Evolutionary conservation across 805 yeast genomes (phyloP), one percentile per base, ranked within the genome.

Genomic region (Saccharomycopsis babjevae): DNA sequence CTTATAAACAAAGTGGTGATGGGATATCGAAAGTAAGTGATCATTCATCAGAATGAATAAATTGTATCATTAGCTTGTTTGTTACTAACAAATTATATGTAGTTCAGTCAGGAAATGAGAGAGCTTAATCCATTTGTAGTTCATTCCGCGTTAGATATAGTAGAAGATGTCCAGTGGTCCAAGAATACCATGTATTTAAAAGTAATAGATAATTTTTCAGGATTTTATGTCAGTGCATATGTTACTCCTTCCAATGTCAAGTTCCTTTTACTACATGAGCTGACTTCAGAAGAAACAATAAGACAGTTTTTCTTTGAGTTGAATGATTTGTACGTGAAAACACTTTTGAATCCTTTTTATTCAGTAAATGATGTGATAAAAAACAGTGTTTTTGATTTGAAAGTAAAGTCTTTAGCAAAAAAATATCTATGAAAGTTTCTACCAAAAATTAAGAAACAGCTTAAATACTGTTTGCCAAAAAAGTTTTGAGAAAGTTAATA

Each of bases 131-230:
- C 97, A 25, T 93, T 91, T 68, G 84, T 94, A 34, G 80, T 92
- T 40, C 96, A 94, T 69, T 82, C 97, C 0, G 83, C 98, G 1
- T 73, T 94, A 42, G 99, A 94, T 71, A 78, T 94, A n/a, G 84
- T 94, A 0, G 97, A 94, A 65, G 97, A 92, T 67, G 73, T 83
- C 1, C 97, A 91, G 69, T 91, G 96, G 93, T 80, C 82, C 56
- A 77, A 82, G 10, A 82, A 78, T 64, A 77, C 79, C 54, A 77
- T 87, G 64, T 86, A 88, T 68, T 74, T 91, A 64, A 92, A 93
- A 55, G 82, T 82, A 54, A 82, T 93, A 20, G 99, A 94, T 73
- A 83, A 85, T 42, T 93, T 90, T 71, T 89, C 92, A 71, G 96
- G 94, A 5, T 83, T 84, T 66, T 75, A 79, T 56, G 82, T 93